Percentiles rank a stretch among this genome's conserved stretches.
Evolutionary conservation across 2,329 filamentous ascomycete species (phyloP).

Genomic region (Massarina eburnea): DNA sequence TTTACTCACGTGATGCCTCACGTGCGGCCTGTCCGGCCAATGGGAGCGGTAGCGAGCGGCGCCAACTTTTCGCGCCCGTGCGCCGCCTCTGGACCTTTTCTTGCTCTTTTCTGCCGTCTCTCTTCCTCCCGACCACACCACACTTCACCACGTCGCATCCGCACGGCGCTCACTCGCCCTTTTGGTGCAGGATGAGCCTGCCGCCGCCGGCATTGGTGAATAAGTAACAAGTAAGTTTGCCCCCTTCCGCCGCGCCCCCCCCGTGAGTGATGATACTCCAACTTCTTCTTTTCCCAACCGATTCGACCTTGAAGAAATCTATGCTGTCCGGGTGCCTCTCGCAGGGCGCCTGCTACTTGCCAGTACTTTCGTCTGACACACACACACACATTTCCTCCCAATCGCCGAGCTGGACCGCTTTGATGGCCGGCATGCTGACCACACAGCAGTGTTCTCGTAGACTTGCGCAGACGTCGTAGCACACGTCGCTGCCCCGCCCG

Average conservation of each 20-base stretch:
- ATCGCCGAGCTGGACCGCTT: not conserved
- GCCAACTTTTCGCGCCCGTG: conserved; percentile 19
- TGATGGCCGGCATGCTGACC: conserved; percentile 6
- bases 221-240: conserved; percentile 5
- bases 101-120: conserved; percentile 10
- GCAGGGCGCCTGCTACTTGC: conserved; percentile 81
- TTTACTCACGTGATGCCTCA: not conserved
- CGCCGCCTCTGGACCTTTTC: conserved; percentile 9
- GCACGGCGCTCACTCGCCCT: conserved; percentile 1
- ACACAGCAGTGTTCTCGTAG: conserved; percentile 1
- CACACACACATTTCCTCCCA: conserved; percentile 10
- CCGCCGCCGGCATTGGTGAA: not conserved
- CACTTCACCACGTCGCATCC: not conserved
- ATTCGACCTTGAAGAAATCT: conserved; percentile 83
- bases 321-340: conserved; percentile 66
- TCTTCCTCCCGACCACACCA: conserved; percentile 4
- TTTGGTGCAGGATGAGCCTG: too few species aligned
- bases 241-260: conserved; percentile 1
- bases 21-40: not conserved
- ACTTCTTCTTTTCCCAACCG: conserved; percentile 85
- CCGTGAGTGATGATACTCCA: conserved; percentile 73
- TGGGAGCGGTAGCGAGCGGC: conserved; percentile 17
- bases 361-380: conserved; percentile 83
- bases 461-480: not conserved
- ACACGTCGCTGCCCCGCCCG: conserved; percentile 1